Base-by-base conservation (phyloP, 305 asterid species). In the Rubia peregrina region DNA sequence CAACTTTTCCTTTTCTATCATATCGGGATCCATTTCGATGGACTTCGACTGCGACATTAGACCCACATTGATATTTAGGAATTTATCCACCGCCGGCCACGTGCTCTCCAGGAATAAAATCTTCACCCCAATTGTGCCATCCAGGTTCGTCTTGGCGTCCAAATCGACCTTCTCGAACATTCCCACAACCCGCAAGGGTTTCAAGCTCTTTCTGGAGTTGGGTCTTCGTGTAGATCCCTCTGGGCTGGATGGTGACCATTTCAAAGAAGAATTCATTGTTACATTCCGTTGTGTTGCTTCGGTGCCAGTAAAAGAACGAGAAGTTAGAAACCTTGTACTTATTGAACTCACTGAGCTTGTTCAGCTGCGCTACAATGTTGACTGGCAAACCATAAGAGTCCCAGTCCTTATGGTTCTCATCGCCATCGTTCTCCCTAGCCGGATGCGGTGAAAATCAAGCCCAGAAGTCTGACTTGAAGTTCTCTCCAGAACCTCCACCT, bases 341-440 rank as follows among this genome's bases (percentile, higher is more conserved):
- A 74, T 91, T 94, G 71, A 91, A 90, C 17, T 97, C 98, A 9
- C 97, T 90, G 12, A 94, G 89, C 78, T 88, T 91, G 83, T 64
- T 84, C 26, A 94, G 84, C 86, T 87, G 98, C 26, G 89, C 95
- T 9, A 82, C 81, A 21, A 88, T 87, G 84, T 86, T 83, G 68
- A 91, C 95, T 7, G 98, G 99, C 78, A 94, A 77, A 2, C 99
- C 99, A 67, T 94, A 98, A 11, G 89, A 69, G 74, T 94, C 99
- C 96, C 96, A 94, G 22, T 88, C 96, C 55, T 80, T 86, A 42
- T 85, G 8, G 53, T 12, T 84, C 57, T 90, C 90, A 1, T 88
- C 99, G 1, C 63, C 38, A 63, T 95, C 99, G 48, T 87, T 87
- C 1, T 98, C 99, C 30, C 80, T 69, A 17, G 99, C 99, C 10